Evolutionary conservation across 176 grass and related monocot species (phyloP).

Genomic region (Oryza brachyantha): DNA sequence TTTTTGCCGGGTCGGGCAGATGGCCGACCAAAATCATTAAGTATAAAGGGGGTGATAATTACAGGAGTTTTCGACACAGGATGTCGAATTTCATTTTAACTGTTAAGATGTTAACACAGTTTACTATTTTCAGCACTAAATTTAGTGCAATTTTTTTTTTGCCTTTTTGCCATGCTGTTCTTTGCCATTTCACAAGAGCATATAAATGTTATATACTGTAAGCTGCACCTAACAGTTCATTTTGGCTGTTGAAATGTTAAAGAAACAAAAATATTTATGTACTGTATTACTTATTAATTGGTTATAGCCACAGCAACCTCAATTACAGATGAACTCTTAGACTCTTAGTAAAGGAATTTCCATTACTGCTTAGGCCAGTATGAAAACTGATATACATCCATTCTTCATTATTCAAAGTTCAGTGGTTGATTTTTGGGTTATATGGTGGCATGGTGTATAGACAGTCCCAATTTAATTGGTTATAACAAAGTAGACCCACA

Average conservation of each 20-base stretch:
- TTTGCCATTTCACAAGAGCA: background rate
- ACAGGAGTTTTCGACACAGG: too few relatives aligned
- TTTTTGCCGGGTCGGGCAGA: too few relatives aligned
- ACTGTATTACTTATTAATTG: background rate
- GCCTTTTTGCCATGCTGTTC: background rate
- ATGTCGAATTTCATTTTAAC: too few relatives aligned
- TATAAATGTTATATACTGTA: background rate
- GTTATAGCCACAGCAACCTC: background rate
- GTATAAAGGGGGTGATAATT: too few relatives aligned
- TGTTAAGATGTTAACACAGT: background rate
- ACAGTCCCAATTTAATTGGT: background rate
- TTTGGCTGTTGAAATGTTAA: background rate
- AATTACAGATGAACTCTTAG: background rate
- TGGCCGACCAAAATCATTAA: too few relatives aligned
- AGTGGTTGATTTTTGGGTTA: background rate
- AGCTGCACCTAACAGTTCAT: background rate
- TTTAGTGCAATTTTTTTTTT: background rate
- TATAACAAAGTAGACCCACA: slow-evolving; percentile 20
- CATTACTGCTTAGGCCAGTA: background rate
- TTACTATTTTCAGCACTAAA: background rate
- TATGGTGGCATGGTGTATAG: background rate
- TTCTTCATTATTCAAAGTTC: slow-evolving; percentile 16
- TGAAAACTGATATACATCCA: background rate
- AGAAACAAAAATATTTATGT: background rate
- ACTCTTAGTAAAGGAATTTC: background rate